A percentile compares a stretch with the other conserved stretches of the same genome.
These are phyloP conservation scores for Aureobasidium melanogenum DNA, from an alignment of 2,329 filamentous ascomycete species.

Conservation along the genomic window DNA sequence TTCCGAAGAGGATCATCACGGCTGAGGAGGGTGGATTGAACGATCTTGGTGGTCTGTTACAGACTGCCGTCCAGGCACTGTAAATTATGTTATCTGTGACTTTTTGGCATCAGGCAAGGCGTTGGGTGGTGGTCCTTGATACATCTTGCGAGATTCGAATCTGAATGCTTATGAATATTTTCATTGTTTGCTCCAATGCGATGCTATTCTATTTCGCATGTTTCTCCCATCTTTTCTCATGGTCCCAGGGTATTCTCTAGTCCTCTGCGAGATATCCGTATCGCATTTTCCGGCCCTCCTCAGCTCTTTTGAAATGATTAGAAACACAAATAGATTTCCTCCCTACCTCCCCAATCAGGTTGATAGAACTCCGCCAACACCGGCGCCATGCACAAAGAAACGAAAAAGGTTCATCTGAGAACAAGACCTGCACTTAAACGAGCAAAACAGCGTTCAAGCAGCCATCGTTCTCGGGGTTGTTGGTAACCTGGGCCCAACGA, in stretches of 20 bases:
- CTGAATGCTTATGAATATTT: neutral
- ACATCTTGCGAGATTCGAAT: neutral
- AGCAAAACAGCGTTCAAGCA: slow-evolving; percentile 34
- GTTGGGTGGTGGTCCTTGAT: neutral
- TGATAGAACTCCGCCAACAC: slow-evolving; percentile 9
- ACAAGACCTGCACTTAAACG: slow-evolving; percentile 10
- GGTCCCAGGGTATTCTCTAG: neutral
- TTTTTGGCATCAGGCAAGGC: neutral
- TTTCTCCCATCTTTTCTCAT: neutral
- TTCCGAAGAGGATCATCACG: slow-evolving; percentile 73
- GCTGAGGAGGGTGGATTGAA: slow-evolving; percentile 23
- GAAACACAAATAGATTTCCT: neutral
- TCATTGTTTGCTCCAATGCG: neutral
- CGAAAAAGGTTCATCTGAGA: neutral
- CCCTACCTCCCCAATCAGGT: neutral
- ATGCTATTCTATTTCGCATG: neutral
- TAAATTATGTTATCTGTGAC: neutral
- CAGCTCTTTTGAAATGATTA: neutral
- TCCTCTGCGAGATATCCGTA: neutral
- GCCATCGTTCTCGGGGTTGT: slow-evolving; percentile 53
- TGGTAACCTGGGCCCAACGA: slow-evolving; percentile 65
- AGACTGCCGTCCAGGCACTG: slow-evolving; percentile 18
- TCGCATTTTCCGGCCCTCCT: neutral
- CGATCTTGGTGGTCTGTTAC: slow-evolving; percentile 19
- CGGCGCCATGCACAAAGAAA: slow-evolving; percentile 15